A percentile compares a stretch with the other conserved stretches of the same genome.
These are phyloP conservation scores for Aspergillus ruber DNA, from an alignment of 2,329 filamentous ascomycete species.

Conservation along the genomic window DNA sequence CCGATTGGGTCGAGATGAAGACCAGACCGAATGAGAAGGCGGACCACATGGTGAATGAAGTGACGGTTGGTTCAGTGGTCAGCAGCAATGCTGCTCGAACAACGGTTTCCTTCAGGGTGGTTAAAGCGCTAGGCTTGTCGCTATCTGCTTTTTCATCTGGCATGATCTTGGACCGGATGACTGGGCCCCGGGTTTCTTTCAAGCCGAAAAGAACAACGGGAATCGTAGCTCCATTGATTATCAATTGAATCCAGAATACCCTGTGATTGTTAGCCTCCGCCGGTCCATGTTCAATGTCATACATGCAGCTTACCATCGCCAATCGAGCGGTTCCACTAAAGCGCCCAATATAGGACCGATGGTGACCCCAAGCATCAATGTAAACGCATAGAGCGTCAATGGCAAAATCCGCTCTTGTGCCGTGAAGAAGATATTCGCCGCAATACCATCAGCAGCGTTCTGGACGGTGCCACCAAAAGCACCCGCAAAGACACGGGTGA, in stretches of 20 bases:
- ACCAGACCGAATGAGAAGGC: conserved; percentile 1
- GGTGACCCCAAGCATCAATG: neutral
- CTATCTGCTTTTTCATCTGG: neutral
- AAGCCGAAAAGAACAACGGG: neutral
- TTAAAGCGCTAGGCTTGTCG: neutral
- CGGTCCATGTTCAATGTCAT: neutral
- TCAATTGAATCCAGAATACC: conserved; percentile 2
- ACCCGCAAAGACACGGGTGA: conserved; percentile 1
- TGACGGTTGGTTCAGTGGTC: conserved; percentile 1
- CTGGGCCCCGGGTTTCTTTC: neutral
- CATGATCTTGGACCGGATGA: neutral
- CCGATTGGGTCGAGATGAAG: neutral
- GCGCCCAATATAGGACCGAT: neutral
- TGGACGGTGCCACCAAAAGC: conserved; percentile 1
- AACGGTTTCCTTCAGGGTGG: neutral
- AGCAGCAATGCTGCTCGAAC: neutral
- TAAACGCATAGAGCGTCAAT: neutral
- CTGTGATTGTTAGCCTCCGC: neutral
- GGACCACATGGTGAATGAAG: conserved; percentile 1
- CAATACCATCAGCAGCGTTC: conserved; percentile 1
- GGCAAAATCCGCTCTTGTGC: neutral
- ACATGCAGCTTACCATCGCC: neutral
- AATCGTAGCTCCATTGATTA: neutral
- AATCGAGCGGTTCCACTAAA: neutral
- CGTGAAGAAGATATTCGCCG: conserved; percentile 1